A percentile compares a stretch with the other conserved stretches of the same genome.
Conservation (phyloP, 192 early-diverging fungal species). For the Coemansia sp. region DNA sequence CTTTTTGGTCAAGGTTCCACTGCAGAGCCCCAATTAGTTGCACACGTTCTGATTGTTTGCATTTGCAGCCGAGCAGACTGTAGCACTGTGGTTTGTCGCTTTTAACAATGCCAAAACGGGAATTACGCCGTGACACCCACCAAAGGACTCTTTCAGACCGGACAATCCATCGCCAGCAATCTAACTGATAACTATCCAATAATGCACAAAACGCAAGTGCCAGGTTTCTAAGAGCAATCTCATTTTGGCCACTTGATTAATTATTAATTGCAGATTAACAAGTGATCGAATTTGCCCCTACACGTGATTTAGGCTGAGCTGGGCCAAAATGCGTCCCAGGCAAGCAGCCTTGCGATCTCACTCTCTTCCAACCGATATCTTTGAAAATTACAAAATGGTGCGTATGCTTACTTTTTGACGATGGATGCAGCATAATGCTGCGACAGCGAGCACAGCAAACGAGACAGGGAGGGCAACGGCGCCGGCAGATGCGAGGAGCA, state of each 20-base stretch:
- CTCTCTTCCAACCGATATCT: conserved; percentile 13
- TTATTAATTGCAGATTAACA: not conserved
- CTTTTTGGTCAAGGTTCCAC: too few species aligned
- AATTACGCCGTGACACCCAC: too few species aligned
- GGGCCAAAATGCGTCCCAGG: not conserved
- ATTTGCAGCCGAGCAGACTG: too few species aligned
- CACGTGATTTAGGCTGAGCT: not conserved
- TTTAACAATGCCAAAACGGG: too few species aligned
- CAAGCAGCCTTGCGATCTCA: not conserved
- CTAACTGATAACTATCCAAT: too few species aligned
- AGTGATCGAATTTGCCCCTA: not conserved
- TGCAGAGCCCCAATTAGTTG: too few species aligned
- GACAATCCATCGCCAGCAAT: too few species aligned
- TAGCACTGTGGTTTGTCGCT: too few species aligned
- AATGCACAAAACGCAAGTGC: too few species aligned
- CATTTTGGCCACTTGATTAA: not conserved
- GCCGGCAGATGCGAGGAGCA: not conserved
- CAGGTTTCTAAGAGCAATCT: too few species aligned
- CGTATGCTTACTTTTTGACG: not conserved
- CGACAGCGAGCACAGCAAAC: not conserved
- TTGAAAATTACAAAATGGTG: conserved; percentile 16
- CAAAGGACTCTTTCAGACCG: too few species aligned
- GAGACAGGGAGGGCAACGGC: not conserved
- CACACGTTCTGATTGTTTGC: too few species aligned
- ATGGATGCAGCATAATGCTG: conserved; percentile 6